These are phyloP conservation scores for Auricularia cornea DNA, from an alignment of 768 basidiomycete genomes.

Conservation along the genomic window DNA sequence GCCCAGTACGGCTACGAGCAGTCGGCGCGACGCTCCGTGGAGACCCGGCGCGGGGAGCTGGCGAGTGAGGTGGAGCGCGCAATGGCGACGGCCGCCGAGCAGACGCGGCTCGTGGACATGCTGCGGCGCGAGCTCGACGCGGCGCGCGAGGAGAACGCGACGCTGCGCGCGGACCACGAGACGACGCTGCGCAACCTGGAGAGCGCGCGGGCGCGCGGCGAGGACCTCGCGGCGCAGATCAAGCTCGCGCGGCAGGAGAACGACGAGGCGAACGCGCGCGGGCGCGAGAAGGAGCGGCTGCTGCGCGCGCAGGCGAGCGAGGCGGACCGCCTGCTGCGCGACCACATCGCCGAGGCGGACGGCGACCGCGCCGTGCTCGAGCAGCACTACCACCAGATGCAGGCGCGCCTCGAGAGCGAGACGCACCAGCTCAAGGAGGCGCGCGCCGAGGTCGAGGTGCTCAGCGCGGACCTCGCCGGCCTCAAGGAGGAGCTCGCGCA, in stretches of 20 bases:
- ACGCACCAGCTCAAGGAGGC: slow-evolving; percentile 58
- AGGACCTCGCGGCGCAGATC: slow-evolving; percentile 70
- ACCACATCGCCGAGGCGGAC: slow-evolving; percentile 88
- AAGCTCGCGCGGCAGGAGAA: slow-evolving; percentile 62
- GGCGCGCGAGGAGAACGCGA: slow-evolving; percentile 47
- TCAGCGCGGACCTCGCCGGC: slow-evolving; percentile 57
- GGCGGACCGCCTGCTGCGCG: slow-evolving; percentile 60
- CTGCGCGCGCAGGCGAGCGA: slow-evolving; percentile 64
- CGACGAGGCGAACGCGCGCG: slow-evolving; percentile 56
- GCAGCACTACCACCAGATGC: slow-evolving; percentile 71
- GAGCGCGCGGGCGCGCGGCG: slow-evolving; percentile 63
- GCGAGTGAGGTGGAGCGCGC: background rate
- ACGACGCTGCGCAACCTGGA: slow-evolving; percentile 60
- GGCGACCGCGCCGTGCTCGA: slow-evolving; percentile 90
- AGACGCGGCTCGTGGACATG: slow-evolving; percentile 17
- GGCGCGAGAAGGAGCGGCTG: slow-evolving; percentile 75
- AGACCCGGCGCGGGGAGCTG: background rate
- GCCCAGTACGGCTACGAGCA: slow-evolving; percentile 1
- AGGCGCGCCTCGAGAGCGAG: slow-evolving; percentile 50
- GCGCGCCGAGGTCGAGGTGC: slow-evolving; percentile 50
- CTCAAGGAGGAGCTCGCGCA: slow-evolving; percentile 67
- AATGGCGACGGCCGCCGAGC: slow-evolving; percentile 19
- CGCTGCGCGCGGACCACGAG: slow-evolving; percentile 70
- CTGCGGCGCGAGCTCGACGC: slow-evolving; percentile 61
- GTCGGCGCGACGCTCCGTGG: background rate